A percentile compares a stretch with the other conserved stretches of the same genome.
These are phyloP conservation scores for Phenoliferia sp. DNA, from an alignment of 1,284 basidiomycete species.

Conservation along the genomic window DNA sequence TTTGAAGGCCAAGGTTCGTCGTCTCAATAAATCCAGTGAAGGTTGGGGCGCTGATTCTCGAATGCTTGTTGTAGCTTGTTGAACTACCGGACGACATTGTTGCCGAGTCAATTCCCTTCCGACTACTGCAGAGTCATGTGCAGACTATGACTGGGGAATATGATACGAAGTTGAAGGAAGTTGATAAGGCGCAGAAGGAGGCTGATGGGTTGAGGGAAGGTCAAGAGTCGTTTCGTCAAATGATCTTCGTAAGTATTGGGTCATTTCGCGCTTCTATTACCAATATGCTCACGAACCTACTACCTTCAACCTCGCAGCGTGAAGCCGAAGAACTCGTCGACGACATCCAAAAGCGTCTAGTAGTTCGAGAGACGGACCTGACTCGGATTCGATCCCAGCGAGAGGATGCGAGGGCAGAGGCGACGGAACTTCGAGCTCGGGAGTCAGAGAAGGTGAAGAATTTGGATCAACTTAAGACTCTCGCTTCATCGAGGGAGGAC, in stretches of 20 bases:
- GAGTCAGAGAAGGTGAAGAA: constrained; percentile 62
- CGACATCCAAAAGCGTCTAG: constrained; percentile 31
- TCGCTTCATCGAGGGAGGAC: constrained; percentile 69
- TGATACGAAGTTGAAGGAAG: constrained; percentile 28
- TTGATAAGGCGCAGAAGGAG: constrained; percentile 31
- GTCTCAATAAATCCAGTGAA: not conserved
- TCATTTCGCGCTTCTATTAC: not conserved
- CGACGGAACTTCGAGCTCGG: constrained; percentile 64
- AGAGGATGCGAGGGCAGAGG: constrained; percentile 67
- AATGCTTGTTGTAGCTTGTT: no score
- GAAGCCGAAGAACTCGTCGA: constrained; percentile 27
- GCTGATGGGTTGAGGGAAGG: constrained; percentile 32
- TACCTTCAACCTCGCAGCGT: constrained; percentile 16
- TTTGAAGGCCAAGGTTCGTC: constrained; percentile 5
- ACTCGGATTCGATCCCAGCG: constrained; percentile 72
- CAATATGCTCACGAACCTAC: not conserved
- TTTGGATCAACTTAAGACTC: constrained; percentile 63
- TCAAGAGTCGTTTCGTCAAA: constrained; percentile 30
- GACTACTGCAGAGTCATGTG: constrained; percentile 31
- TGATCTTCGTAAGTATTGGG: constrained; percentile 23
- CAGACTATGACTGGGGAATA: constrained; percentile 26
- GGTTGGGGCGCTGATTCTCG: not conserved
- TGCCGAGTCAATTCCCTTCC: constrained; percentile 31
- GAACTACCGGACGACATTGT: constrained; percentile 36
- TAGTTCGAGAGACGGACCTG: constrained; percentile 62